These are phyloP conservation scores for Anthoceros angustus DNA, from an alignment of 225 moss, liverwort and hornwort species.

Conservation along the genomic window DNA sequence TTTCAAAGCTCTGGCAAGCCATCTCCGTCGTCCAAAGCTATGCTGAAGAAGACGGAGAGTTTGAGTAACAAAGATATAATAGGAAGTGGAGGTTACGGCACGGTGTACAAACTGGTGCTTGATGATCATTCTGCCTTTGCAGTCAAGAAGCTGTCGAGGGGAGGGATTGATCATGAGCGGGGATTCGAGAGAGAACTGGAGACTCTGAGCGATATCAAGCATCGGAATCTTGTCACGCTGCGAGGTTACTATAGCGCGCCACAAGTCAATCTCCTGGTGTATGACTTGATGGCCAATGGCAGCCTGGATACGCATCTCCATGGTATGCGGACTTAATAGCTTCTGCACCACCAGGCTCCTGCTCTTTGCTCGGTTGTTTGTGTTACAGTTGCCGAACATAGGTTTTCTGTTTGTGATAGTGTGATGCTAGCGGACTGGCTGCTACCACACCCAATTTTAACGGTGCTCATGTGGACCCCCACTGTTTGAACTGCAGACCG, in stretches of 20 bases:
- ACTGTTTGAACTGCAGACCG: neutral
- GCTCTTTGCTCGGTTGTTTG: neutral
- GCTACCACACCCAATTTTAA: too few species aligned
- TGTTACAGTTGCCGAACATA: neutral
- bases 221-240: neutral
- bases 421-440: too few species aligned
- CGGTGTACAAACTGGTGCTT: neutral
- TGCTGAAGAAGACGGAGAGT: neutral
- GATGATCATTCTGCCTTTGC: neutral
- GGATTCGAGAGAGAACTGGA: neutral
- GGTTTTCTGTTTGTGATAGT: neutral
- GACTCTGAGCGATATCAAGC: neutral
- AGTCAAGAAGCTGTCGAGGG: neutral
- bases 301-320: neutral
- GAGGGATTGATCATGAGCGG: neutral
- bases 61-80: neutral
- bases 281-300: neutral
- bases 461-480: too few species aligned
- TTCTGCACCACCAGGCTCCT: neutral
- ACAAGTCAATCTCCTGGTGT: neutral
- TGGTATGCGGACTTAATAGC: neutral
- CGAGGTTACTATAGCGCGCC: slow-evolving; percentile 3
- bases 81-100: slow-evolving; percentile 1
- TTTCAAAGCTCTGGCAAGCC: neutral
- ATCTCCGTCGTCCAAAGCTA: neutral